Evolutionary conservation across 129 eudicot genomes (phyloP).

Genomic region (Flaveria robusta): DNA sequence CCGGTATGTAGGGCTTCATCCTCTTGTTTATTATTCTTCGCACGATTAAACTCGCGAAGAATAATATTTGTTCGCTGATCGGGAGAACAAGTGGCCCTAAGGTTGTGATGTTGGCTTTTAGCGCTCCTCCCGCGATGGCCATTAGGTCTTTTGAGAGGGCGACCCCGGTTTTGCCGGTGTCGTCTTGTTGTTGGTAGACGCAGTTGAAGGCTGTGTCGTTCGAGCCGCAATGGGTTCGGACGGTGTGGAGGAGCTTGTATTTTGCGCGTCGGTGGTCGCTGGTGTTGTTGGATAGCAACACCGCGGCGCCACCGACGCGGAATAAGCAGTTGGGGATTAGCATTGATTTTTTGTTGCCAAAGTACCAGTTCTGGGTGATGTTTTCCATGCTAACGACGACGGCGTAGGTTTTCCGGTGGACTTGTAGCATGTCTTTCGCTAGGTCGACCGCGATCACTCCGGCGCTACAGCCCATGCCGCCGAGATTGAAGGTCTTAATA

Average conservation of each 20-base stretch:
- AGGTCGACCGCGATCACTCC: constrained; percentile 53
- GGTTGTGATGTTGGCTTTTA: constrained; percentile 50
- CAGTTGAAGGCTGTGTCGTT: constrained; percentile 43
- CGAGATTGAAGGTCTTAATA: constrained; percentile 41
- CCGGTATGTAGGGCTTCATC: constrained; percentile 49
- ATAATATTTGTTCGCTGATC: constrained; percentile 44
- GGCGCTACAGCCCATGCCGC: constrained; percentile 69
- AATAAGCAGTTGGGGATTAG: constrained; percentile 56
- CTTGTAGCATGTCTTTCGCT: constrained; percentile 49
- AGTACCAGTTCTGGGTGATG: constrained; percentile 49
- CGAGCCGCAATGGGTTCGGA: constrained; percentile 47
- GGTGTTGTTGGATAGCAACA: constrained; percentile 40
- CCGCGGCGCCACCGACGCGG: constrained; percentile 49
- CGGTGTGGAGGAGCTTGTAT: constrained; percentile 44
- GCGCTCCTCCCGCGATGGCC: constrained; percentile 47
- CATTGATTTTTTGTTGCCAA: constrained; percentile 54
- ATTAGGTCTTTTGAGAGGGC: constrained; percentile 48
- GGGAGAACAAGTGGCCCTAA: constrained; percentile 57
- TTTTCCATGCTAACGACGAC: constrained; percentile 52
- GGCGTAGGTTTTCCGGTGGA: constrained; percentile 48
- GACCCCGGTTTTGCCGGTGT: constrained; percentile 37
- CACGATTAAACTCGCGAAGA: constrained; percentile 27
- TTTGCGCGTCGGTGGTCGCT: constrained; percentile 38
- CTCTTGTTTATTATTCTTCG: constrained; percentile 38
- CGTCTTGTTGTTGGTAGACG: constrained; percentile 47